Conservation (phyloP, 257 asterid genomes). For the Euphrasia confusa region DNA sequence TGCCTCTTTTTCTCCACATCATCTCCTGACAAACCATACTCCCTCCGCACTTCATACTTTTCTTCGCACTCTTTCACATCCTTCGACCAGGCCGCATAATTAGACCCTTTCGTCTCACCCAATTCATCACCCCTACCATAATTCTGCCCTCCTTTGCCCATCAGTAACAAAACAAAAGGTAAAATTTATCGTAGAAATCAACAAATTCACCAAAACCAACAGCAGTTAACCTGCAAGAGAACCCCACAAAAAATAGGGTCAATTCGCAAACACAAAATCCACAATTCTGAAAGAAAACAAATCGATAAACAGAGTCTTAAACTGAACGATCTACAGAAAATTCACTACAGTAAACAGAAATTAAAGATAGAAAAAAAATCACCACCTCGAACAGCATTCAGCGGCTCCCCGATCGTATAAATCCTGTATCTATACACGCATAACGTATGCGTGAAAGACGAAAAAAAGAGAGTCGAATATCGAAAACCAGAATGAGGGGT, state of each 20-base stretch:
- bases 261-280: slow-evolving; percentile 14
- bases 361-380: slow-evolving; percentile 18
- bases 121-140: slow-evolving; percentile 46
- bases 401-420: slow-evolving; percentile 24
- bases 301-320: slow-evolving; percentile 7
- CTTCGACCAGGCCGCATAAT: slow-evolving; percentile 65
- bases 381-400: slow-evolving; percentile 21
- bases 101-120: slow-evolving; percentile 36
- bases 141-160: slow-evolving; percentile 89
- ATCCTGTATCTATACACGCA: slow-evolving; percentile 21
- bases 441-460: background rate
- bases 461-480: background rate
- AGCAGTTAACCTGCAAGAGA: slow-evolving; percentile 17
- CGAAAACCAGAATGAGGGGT: slow-evolving; percentile 12
- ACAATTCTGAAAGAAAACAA: slow-evolving; percentile 7
- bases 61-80: slow-evolving; percentile 83
- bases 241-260: slow-evolving; percentile 2
- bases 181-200: background rate
- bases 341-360: background rate
- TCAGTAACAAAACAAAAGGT: slow-evolving; percentile 24
- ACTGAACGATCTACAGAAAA: slow-evolving; percentile 23
- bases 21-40: slow-evolving; percentile 51
- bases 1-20: slow-evolving; percentile 69
- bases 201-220: slow-evolving; percentile 31
- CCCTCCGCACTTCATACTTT: slow-evolving; percentile 50